These are phyloP conservation scores for Pulveroboletus sp. DNA, from an alignment of 768 basidiomycete genomes.

Conservation along the genomic window DNA sequence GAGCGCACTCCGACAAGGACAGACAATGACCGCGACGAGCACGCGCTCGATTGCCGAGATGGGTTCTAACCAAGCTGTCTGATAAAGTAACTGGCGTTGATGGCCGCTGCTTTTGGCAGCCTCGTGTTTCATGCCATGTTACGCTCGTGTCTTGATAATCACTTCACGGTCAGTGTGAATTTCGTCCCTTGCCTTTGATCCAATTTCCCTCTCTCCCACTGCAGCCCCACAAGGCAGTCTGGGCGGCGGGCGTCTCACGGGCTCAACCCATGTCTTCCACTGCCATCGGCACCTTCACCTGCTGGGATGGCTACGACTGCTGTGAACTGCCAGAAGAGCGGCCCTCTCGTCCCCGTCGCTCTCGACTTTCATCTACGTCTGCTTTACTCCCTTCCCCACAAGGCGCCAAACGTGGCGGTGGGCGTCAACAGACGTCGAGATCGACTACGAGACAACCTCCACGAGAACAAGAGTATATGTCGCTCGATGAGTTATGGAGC, in stretches of 20 bases:
- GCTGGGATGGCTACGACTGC: slow-evolving; percentile 30
- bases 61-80: slow-evolving; percentile 9
- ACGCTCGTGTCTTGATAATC: slow-evolving; percentile 30
- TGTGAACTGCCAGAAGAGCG: slow-evolving; percentile 22
- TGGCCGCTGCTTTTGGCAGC: slow-evolving; percentile 30
- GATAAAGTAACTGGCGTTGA: slow-evolving; percentile 26
- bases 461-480: slow-evolving; percentile 24
- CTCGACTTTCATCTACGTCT: slow-evolving; percentile 22
- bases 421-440: slow-evolving; percentile 21
- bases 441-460: slow-evolving; percentile 8
- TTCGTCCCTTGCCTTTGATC: slow-evolving; percentile 12
- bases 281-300: slow-evolving; percentile 32
- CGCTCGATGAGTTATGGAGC: slow-evolving; percentile 61
- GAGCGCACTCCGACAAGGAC: not conserved
- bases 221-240: slow-evolving; percentile 20
- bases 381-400: slow-evolving; percentile 7
- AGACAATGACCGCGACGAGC: slow-evolving; percentile 1
- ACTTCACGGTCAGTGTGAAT: slow-evolving; percentile 23
- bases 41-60: slow-evolving; percentile 9
- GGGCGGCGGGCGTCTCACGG: slow-evolving; percentile 15
- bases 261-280: slow-evolving; percentile 27
- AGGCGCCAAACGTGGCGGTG: slow-evolving; percentile 15
- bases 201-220: slow-evolving; percentile 16
- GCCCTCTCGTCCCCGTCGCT: slow-evolving; percentile 13
- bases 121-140: slow-evolving; percentile 32